Base-by-base conservation (phyloP, 1,139 yeast genomes). In the Saccharomyces hybrid region DNA sequence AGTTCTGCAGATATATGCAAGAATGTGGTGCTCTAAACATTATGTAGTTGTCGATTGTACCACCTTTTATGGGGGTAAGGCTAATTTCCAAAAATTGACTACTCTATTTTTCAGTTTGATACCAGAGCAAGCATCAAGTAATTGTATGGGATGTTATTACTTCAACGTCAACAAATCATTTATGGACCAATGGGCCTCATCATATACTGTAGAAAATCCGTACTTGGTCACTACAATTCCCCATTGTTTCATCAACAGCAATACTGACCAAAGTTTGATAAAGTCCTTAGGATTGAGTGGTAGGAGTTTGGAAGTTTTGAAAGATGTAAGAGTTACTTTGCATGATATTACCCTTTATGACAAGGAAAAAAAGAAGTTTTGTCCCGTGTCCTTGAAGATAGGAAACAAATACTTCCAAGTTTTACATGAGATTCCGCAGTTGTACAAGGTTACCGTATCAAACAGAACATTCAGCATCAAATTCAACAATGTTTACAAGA, bases 361-460 rank as follows among this genome's bases (percentile, higher is more conserved):
- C 72, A 70, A 67, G 30, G 66, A 63, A 2, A 66, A 63, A 23
- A 67, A 71, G 14, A 67, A 78, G 49, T 77, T 77, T 58, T 70
- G 74, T 23, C 84, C 86, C 0, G 85, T 85, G 1, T 77, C 80
- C 1, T 59, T 88, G 54, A 82, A 81, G 59, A 78, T 89, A 55
- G 96, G 96, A 7, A 78, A 84, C 55, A 82, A 81, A 59, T 84
- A 77, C 72, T 65, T 88, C 41, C 91, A 86, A 63, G 70, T 88
- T 3, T 58, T 69, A 11, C 63, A 72, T 57, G 71, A 76, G 59
- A 68, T 74, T 49, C 77, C 79, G 2, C 70, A 66, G 52, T 64
- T 71, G 16, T 52, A 72, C 20, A 75, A 73, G 54, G 49, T 74
- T 23, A 63, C 65, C 9, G 70, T 67, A 13, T 49, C 50, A 52